A percentile compares a stretch with the other conserved stretches of the same genome.
phyloP scores from a whole-genome alignment of 148 eudicot species.

The Selenicereus undatus region DNA sequence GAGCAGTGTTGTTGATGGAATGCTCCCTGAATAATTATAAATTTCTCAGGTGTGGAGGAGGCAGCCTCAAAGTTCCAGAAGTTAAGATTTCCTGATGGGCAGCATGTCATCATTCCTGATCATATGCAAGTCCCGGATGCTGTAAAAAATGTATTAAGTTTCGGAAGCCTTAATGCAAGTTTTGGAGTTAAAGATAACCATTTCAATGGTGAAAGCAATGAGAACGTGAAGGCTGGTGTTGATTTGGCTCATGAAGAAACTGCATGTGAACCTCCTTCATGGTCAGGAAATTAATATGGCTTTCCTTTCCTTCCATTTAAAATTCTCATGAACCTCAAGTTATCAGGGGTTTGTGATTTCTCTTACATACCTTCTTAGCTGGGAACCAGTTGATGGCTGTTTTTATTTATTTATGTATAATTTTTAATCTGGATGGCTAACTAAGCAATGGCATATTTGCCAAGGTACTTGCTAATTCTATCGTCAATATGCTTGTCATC shows the following conservation, averaged over 20 bases:
- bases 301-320: background rate
- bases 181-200: constrained; percentile 22
- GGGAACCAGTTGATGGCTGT: background rate
- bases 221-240: constrained; percentile 21
- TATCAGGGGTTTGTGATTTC: background rate
- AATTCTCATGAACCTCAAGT: background rate
- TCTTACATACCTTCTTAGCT: background rate
- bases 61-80: constrained; percentile 43
- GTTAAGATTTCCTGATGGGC: constrained; percentile 34
- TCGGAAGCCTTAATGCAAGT: constrained; percentile 62
- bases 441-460: background rate
- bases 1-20: background rate
- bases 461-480: background rate
- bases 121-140: constrained; percentile 74
- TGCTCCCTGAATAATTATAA: constrained; percentile 9
- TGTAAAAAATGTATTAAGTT: constrained; percentile 46
- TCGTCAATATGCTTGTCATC: background rate
- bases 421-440: background rate
- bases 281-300: constrained; percentile 33
- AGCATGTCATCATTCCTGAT: constrained; percentile 65
- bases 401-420: background rate
- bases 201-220: constrained; percentile 17
- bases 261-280: constrained; percentile 27
- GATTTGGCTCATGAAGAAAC: constrained; percentile 28
- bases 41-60: constrained; percentile 34